phyloP scores from a whole-genome alignment of 176 grass and related monocot species.

The Bonia amplexicaulis region DNA sequence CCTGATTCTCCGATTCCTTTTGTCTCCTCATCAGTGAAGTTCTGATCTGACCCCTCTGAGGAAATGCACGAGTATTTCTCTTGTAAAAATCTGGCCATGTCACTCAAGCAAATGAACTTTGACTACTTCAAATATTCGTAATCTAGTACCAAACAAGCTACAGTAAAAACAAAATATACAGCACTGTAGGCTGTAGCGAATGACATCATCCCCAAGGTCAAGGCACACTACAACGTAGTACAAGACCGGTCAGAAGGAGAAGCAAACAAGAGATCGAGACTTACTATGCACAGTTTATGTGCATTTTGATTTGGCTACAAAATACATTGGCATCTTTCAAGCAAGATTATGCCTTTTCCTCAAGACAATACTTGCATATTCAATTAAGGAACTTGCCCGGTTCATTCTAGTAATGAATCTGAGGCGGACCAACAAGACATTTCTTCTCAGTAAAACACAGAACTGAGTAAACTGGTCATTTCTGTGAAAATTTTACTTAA shows the following conservation, averaged over 20 bases:
- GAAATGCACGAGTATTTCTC: conserved; percentile 49
- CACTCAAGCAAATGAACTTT: conserved; percentile 34
- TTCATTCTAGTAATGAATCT: background rate
- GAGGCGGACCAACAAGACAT: background rate
- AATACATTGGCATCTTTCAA: background rate
- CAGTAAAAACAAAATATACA: background rate
- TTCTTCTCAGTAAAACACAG: background rate
- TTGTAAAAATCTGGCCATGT: conserved; percentile 46
- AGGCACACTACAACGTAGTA: background rate
- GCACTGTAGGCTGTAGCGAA: background rate
- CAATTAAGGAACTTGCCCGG: background rate
- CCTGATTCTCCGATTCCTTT: conserved; percentile 25
- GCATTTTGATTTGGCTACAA: background rate
- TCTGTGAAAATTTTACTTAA: background rate
- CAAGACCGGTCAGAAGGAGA: background rate
- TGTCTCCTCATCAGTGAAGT: conserved; percentile 50
- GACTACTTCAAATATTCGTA: conserved; percentile 15
- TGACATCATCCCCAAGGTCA: background rate
- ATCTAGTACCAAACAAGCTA: background rate
- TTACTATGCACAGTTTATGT: background rate
- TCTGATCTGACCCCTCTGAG: conserved; percentile 89
- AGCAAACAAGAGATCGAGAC: background rate
- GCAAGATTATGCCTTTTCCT: background rate
- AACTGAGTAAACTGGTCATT: background rate
- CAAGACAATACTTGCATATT: background rate